Evolutionary conservation across 768 basidiomycete species (phyloP).

Genomic region (Candolleomyces aberdarensis): DNA sequence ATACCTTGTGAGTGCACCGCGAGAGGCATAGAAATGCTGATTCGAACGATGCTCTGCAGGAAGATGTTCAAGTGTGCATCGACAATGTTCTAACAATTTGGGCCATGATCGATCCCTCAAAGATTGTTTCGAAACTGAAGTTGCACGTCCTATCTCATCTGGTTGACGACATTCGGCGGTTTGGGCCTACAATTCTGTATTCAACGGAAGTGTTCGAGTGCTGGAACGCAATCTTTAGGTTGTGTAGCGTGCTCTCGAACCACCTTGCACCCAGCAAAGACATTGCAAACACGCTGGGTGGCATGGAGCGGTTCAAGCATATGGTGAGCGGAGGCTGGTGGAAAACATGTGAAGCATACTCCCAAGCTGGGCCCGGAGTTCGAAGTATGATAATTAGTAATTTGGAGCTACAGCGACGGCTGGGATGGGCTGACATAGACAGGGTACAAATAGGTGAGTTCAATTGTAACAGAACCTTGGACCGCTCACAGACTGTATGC

Average conservation of each 20-base stretch:
- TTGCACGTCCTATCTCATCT: slow-evolving; percentile 31
- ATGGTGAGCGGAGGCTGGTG: slow-evolving; percentile 27
- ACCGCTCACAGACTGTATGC: neutral
- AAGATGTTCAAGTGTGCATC: slow-evolving; percentile 14
- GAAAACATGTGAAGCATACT: neutral
- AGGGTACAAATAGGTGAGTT: neutral
- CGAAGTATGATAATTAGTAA: neutral
- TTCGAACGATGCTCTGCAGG: too few relatives aligned
- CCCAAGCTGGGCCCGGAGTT: neutral
- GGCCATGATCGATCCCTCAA: slow-evolving; percentile 19
- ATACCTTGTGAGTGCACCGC: slow-evolving; percentile 25
- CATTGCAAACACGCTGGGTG: slow-evolving; percentile 22
- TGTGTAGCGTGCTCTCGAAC: slow-evolving; percentile 32
- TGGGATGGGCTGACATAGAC: neutral
- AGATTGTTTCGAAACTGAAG: slow-evolving; percentile 27
- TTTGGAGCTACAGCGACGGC: too few relatives aligned
- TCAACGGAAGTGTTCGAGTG: slow-evolving; percentile 38
- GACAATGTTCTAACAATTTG: slow-evolving; percentile 20
- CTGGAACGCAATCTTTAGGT: slow-evolving; percentile 36
- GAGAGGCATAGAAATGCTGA: too few relatives aligned
- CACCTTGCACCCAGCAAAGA: slow-evolving; percentile 34
- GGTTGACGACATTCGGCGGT: slow-evolving; percentile 22
- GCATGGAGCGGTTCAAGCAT: slow-evolving; percentile 30
- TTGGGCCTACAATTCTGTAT: slow-evolving; percentile 29
- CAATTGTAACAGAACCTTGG: neutral